A percentile compares a stretch with the other conserved stretches of the same genome.
Conservation (phyloP, 108 stramenopile genomes). For the Discostella pseudostelligera region DNA sequence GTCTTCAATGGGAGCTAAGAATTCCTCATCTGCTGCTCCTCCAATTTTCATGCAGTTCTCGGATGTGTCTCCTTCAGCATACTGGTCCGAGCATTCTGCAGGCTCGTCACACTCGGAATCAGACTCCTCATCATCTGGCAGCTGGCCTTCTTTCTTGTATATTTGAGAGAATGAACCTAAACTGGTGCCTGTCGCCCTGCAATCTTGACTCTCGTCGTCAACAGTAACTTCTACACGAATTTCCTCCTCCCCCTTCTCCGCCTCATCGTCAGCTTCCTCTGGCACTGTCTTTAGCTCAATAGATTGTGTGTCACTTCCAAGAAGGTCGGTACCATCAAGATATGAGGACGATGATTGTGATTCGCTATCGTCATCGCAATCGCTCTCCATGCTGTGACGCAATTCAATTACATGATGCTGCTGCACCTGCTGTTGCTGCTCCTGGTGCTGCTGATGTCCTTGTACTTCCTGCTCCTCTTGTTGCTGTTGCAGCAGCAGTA, state of each 20-base stretch:
- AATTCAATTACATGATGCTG: conserved; percentile 6
- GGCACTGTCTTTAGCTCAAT: too few species aligned
- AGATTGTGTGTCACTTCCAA: background rate
- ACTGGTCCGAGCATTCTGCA: conserved; percentile 1
- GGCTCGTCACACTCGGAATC: conserved; percentile 1
- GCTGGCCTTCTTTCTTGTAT: background rate
- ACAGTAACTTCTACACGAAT: background rate
- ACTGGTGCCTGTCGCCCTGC: background rate
- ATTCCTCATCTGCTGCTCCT: background rate
- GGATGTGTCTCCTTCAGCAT: background rate
- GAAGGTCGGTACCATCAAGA: background rate
- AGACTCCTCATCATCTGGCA: conserved; percentile 6
- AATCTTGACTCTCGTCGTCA: background rate
- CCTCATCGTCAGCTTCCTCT: too few species aligned
- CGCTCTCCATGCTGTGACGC: conserved; percentile 13
- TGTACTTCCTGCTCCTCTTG: too few species aligned
- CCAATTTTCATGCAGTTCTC: background rate
- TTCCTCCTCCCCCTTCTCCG: background rate
- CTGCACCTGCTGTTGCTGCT: too few species aligned
- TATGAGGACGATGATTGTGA: conserved; percentile 4
- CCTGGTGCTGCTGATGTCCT: too few species aligned
- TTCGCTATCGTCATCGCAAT: conserved; percentile 7
- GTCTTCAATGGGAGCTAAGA: background rate
- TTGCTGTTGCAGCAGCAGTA: too few species aligned
- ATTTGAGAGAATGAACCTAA: conserved; percentile 11